Evolutionary conservation across 495 filamentous ascomycete species (phyloP).

Genomic region (Penicillium cataractarum): DNA sequence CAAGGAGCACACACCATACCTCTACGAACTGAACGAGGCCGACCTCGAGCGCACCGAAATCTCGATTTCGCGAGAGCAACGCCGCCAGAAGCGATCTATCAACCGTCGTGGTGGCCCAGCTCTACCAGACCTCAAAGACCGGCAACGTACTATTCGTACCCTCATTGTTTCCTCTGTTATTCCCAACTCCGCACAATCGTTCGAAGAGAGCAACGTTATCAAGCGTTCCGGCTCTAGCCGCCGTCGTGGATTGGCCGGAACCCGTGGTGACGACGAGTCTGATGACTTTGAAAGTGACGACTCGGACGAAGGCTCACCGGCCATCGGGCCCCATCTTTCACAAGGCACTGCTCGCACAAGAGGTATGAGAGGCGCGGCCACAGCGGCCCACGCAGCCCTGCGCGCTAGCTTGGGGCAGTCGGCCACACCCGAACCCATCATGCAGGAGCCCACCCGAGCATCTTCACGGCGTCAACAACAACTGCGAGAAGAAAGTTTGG

Average conservation of each 20-base stretch:
- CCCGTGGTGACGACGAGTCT: slow-evolving; percentile 73
- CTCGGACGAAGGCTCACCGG: slow-evolving; percentile 84
- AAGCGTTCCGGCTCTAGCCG: slow-evolving; percentile 69
- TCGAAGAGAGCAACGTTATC: slow-evolving; percentile 86
- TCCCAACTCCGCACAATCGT: slow-evolving; percentile 75
- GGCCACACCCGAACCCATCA: slow-evolving; percentile 78
- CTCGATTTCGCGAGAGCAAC: slow-evolving; percentile 88
- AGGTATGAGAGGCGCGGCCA: slow-evolving; percentile 82
- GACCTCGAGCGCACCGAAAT: slow-evolving; percentile 90
- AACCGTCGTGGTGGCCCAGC: slow-evolving; percentile 94
- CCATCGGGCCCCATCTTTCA: slow-evolving; percentile 64
- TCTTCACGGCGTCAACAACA: slow-evolving; percentile 60
- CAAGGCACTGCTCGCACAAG: slow-evolving; percentile 83
- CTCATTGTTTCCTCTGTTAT: slow-evolving; percentile 88
- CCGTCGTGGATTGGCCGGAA: slow-evolving; percentile 45
- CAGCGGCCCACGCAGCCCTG: slow-evolving; percentile 74
- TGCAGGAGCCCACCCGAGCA: slow-evolving; percentile 68
- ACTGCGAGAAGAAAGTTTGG: slow-evolving; percentile 72
- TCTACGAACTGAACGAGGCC: slow-evolving; percentile 90
- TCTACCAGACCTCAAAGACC: slow-evolving; percentile 92
- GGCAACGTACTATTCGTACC: slow-evolving; percentile 87
- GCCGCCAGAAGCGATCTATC: slow-evolving; percentile 91
- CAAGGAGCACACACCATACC: slow-evolving; percentile 88
- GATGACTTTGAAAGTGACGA: slow-evolving; percentile 89
- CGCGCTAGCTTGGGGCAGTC: slow-evolving; percentile 80